Evolutionary conservation across 1,284 basidiomycete genomes (phyloP), one percentile per base, ranked within the genome.

Genomic region (Malassezia dermatis): DNA sequence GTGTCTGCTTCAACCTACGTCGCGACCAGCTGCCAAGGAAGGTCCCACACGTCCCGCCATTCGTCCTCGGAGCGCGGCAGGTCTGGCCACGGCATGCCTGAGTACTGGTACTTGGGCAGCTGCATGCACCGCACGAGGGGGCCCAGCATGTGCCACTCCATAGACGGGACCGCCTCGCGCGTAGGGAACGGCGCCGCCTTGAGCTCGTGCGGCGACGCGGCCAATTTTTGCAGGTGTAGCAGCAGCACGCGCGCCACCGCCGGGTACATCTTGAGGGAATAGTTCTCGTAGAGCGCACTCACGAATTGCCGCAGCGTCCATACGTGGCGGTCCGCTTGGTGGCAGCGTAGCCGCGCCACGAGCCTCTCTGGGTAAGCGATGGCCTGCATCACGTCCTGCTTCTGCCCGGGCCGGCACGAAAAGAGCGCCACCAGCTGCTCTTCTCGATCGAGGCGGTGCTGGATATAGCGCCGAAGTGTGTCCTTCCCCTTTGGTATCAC

Each of bases 401-500:
- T 58, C 44, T 61, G 39, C 13, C 59, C 7, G 76, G 77, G 27
- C 76, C 75, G 24, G 70, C 59, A 34, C 3, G 48, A 45, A 19
- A 93, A 75, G 2, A 84, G 76, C 12, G 78, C 75, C 1, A 93
- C 52, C 31, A 96, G 83, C 76, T 93, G 85, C 15, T 79, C 77
- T 72, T 95, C 91, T 35, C 91, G 80, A 60, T 88, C 82, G 53
- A 85, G 78, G 8, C 91, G 81, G 72, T 96, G 90, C 45, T 80
- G 76, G 58, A 90, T 84, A 72, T 96, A 95, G 45, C 78, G 80
- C 40, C 78, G 71, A 63, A 95, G 83, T 42, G 63, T 81, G 76
- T 55, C 79, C 75, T 58, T 79, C 10, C 76, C 77, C 10, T 86
- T 77, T 1, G 76, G 54, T 1, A 90, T 79, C 19, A 88, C 81